These are phyloP conservation scores for Erucastrum elatum DNA, from an alignment of 345 rosid genomes.

Conservation along the genomic window DNA sequence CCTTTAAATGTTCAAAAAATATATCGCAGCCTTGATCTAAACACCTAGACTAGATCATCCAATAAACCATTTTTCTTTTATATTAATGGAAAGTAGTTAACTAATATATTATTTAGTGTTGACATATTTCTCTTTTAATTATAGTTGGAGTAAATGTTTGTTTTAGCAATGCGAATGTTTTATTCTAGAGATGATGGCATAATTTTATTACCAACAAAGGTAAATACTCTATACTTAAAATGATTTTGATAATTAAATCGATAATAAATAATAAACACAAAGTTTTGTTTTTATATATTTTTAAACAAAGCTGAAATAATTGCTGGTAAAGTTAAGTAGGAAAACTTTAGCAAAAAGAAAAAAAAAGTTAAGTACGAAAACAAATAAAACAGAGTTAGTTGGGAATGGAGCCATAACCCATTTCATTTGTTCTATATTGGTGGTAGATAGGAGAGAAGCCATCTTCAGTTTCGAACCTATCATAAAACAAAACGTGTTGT, in stretches of 20 bases:
- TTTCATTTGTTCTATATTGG: constrained; percentile 9
- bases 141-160: background rate
- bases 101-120: background rate
- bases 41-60: background rate
- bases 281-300: background rate
- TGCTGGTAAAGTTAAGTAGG: background rate
- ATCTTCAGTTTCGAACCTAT: constrained; percentile 33
- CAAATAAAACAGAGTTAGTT: constrained; percentile 18
- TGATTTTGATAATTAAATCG: background rate
- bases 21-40: background rate
- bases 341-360: too few relatives aligned
- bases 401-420: constrained; percentile 34
- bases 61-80: background rate
- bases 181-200: background rate
- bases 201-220: background rate
- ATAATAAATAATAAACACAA: background rate
- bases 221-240: background rate
- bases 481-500: constrained; percentile 14
- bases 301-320: too few relatives aligned
- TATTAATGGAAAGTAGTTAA: background rate
- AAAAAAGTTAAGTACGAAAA: constrained; percentile 36
- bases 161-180: background rate
- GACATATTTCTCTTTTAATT: background rate
- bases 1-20: background rate
- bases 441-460: constrained; percentile 38